These are phyloP conservation scores for Chlorophyllum brunneum DNA, from an alignment of 768 basidiomycete genomes.

Conservation along the genomic window DNA sequence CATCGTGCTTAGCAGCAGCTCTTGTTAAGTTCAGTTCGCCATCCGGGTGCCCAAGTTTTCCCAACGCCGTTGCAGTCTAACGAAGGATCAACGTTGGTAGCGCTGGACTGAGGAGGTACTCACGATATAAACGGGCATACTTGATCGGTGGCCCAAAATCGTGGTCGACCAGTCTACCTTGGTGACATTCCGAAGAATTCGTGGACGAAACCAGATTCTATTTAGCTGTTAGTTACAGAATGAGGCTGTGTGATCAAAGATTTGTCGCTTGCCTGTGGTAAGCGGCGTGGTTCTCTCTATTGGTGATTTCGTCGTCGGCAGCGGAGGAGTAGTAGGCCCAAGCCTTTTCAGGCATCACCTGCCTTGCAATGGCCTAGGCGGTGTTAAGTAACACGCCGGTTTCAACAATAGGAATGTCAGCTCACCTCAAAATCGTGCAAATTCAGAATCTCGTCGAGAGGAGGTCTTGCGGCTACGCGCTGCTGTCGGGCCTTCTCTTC, in stretches of 20 bases:
- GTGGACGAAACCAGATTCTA: constrained; percentile 89
- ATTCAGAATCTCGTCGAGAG: constrained; percentile 77
- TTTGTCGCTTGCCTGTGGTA: constrained; percentile 66
- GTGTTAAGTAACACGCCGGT: not conserved
- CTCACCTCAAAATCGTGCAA: constrained; percentile 92
- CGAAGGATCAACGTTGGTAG: not conserved
- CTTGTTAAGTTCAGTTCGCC: constrained; percentile 90
- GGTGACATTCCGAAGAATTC: constrained; percentile 79
- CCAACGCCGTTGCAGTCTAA: constrained; percentile 77
- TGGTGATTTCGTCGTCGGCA: constrained; percentile 91
- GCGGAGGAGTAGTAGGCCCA: constrained; percentile 99
- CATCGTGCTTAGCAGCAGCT: constrained; percentile 70
- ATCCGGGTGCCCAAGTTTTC: constrained; percentile 96
- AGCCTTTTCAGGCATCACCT: constrained; percentile 78
- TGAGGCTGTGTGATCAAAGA: not conserved
- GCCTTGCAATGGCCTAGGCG: constrained; percentile 71
- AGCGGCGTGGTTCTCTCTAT: constrained; percentile 85
- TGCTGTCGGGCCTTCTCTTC: constrained; percentile 68
- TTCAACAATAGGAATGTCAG: not conserved
- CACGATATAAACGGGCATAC: constrained; percentile 66
- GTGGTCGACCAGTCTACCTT: constrained; percentile 82
- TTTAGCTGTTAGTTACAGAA: constrained; percentile 6
- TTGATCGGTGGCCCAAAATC: constrained; percentile 72
- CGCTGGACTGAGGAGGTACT: not conserved
- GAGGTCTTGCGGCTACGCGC: constrained; percentile 60